Base-by-base conservation (phyloP, 2,329 filamentous ascomycete species). In the Phialocephala subalpina region DNA sequence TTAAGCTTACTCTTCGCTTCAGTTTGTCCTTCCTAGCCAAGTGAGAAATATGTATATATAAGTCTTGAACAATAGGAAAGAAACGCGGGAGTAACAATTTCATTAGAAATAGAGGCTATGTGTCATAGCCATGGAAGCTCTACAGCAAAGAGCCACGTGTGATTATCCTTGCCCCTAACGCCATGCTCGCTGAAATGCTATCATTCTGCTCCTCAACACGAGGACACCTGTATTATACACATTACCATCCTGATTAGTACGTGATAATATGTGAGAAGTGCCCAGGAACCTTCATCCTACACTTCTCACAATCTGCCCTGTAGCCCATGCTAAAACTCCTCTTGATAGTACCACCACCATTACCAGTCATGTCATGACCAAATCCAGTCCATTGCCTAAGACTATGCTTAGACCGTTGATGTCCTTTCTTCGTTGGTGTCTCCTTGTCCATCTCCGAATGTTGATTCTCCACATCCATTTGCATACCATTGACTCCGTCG, bases 211-310 rank as follows among this genome's bases (percentile, higher is more conserved):
- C 64, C 57, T 35, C 20, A 33, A 14, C 33, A 35, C 33, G 47
- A 52, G 36, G 20, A 40, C 22, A 45, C 25, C 42, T 6, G 36
- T 60, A 60, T 60, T 25, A 5, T 52, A 45, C 7, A 38, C n/a
- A 35, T 20, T 33, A 36, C 42, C 16, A 59, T 27, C 35, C 11
- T n/a, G 11, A n/a, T 18, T 63, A 73, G 63, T 73, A 73, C n/a
- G 72, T 84, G 69, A 93, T 88, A 66, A 94, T 92, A 78, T 94
- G 92, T 74, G 91, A 93, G 75, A 93, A 94, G 76, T 94, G 92
- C 0, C 92, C 92, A 0, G 92, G 91, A 8, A 93, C 90, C 75
- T 89, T 91, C 75, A 86, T 83, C 53, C 85, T 85, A 78, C 92
- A 94, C 78, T 93, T 93, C 67, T 93, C 91, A 76, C 92, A 94